Base-by-base conservation (phyloP, 352 stramenopile genomes). In the Plasmopara halstedii region DNA sequence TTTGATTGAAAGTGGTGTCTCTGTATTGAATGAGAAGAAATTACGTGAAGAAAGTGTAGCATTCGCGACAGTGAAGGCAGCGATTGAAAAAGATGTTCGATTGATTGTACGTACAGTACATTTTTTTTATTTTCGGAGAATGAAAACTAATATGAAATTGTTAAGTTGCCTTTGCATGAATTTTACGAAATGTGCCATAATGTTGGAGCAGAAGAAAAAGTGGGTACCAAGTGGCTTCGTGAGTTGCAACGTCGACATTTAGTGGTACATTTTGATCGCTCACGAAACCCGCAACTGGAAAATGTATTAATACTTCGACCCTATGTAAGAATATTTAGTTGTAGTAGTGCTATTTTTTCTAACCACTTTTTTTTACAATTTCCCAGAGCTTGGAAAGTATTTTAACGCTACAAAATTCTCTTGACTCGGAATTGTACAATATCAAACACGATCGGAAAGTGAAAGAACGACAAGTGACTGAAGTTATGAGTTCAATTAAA, bases 131-230 rank as follows among this genome's bases (percentile, higher is more conserved):
- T 47, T 42, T 49, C 19, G 19, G 29, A 18, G 5, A 17, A 25
- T 22, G 19, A 21, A 36, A 29, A 4, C 36, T 33, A 39, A 23
- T 54, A 17, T 44, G 21, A 26, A 23, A 5, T 29, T 29, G 25
- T 44, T 10, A 53, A 90, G 79, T 54, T 90, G 45, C 74, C 79
- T 7, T 40, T 90, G 33, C 40, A 50, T 15, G 76, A 90, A 48
- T 90, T 73, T 47, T 90, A 87, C 51, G 40, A 64, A 38, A 81
- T 87, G 50, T 90, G 79, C 43, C 62, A 83, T 20, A 80, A 80
- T 38, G 74, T 70, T 0, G 76, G 79, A 6, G 76, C 71, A 1
- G 79, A 88, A 31, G 64, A 87, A 49, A 58, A 61, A 0, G 73
- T 86, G 22, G 77, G 76, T 25, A 80, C 78, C 50, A 88, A 85